Evolutionary conservation across 2,329 filamentous ascomycete species (phyloP), one percentile per base, ranked within the genome.

Genomic region (Stenocarpella maydis): DNA sequence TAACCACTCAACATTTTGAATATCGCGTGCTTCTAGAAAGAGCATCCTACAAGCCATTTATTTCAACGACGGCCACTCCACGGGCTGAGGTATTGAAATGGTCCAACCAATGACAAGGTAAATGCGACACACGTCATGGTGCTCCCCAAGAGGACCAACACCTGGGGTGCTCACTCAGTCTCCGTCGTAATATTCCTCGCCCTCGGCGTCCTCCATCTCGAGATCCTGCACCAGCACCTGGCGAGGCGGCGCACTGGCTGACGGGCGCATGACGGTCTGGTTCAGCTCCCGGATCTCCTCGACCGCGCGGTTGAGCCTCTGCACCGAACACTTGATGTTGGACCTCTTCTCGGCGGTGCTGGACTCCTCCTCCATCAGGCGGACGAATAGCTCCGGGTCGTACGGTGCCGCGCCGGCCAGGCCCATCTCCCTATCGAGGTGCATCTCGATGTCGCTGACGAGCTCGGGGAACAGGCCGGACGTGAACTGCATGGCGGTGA

Each of bases 391-490:
- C 12, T 74, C 67, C 12, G 69, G 65, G 28, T 67, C 65, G 31
- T 67, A 58, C 21, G 65, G 21, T 41, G 73, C 70, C 2, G 58
- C 43, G 4, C 78, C 75, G 7, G 77, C 72, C 10, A 86, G 73
- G 0, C 82, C 84, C 0, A 87, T 79, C 72, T 81, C 77, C 19
- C 77, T 75, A 39, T 85, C 81, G 1, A 87, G 77, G 50, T 85
- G 81, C 4, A 72, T 76, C 1, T 82, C 79, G 4, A 86, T 79
- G 9, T 79, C 73, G 2, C 74, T 70, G 10, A 81, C 78, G 8
- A 87, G 80, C 3, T 79, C 76, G 0, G 85, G 85, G 7, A 87
- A 80, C 75, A 86, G 80, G 4, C 84, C 82, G 12, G 83, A 84
- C 14, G 84, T 81, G 66, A 87, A 77, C 58, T 83, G 80, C 28